Conservation (phyloP, 768 basidiomycete species). For the Cystobasidiopsis lactophilus region DNA sequence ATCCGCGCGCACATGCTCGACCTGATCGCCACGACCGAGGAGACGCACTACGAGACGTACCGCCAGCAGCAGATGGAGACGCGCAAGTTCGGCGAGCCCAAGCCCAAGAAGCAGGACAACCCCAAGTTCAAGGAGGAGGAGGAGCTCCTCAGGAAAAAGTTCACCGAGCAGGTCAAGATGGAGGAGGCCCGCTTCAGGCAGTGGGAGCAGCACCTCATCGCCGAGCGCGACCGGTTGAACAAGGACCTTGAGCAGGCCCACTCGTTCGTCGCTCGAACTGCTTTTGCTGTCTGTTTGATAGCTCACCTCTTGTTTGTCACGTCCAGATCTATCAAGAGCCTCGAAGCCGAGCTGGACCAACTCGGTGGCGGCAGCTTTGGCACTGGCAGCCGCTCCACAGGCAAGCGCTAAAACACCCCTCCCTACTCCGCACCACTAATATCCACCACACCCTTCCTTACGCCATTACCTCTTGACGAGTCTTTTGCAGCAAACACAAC, state of each 20-base stretch:
- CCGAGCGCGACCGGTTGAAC: constrained; percentile 94
- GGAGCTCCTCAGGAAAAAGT: constrained; percentile 77
- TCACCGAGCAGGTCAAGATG: constrained; percentile 98
- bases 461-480: too few species aligned
- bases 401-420: too few species aligned
- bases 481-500: too few species aligned
- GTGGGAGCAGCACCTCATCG: constrained; percentile 98
- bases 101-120: constrained; percentile 96
- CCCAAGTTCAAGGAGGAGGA: constrained; percentile 99
- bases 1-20: constrained; percentile 98
- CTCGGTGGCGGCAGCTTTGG: constrained; percentile 60
- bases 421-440: too few species aligned
- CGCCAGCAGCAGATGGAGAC: constrained; percentile 98
- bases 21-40: constrained; percentile 85
- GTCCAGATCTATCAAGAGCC: constrained; percentile 70
- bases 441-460: too few species aligned
- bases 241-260: constrained; percentile 80
- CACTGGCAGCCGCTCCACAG: not conserved
- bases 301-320: too few species aligned
- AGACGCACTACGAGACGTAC: constrained; percentile 93
- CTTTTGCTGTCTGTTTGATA: not conserved
- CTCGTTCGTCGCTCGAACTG: constrained; percentile 9
- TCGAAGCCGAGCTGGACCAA: constrained; percentile 75
- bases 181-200: constrained; percentile 95
- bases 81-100: constrained; percentile 86